Evolutionary conservation across 257 asterid genomes (phyloP).

Genomic region (Nemophila menziesii): DNA sequence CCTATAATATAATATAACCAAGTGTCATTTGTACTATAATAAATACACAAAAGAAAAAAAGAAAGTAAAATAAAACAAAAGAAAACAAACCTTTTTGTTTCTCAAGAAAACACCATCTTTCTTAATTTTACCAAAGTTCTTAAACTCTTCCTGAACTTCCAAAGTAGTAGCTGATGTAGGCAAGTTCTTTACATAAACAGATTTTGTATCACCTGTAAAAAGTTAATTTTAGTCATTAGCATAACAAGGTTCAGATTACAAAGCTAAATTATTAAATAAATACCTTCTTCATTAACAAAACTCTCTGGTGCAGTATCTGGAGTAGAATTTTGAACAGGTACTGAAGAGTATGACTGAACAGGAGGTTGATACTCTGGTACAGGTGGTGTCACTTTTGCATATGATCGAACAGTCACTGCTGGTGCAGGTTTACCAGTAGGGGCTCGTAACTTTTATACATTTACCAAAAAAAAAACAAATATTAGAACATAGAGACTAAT

Average conservation of each 20-base stretch:
- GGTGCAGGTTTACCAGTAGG: conserved; percentile 47
- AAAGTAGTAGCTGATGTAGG: conserved; percentile 41
- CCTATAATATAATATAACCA: conserved; percentile 40
- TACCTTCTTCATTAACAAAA: conserved; percentile 44
- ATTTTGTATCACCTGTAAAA: conserved; percentile 52
- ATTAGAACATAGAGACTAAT: background rate
- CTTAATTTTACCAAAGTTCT: conserved; percentile 54
- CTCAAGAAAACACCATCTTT: conserved; percentile 68
- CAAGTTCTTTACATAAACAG: conserved; percentile 76
- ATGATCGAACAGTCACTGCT: conserved; percentile 28
- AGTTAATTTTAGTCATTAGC: conserved; percentile 3
- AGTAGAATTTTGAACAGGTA: conserved; percentile 21
- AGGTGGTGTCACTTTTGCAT: conserved; percentile 32
- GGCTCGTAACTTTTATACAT: conserved; percentile 22
- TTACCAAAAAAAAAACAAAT: conserved; percentile 7
- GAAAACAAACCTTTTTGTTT: conserved; percentile 43
- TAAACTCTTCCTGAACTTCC: conserved; percentile 64
- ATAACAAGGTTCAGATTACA: background rate
- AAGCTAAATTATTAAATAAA: conserved; percentile 4
- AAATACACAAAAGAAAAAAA: conserved; percentile 4
- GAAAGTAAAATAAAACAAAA: conserved; percentile 9
- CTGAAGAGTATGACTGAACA: conserved; percentile 19
- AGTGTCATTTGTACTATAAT: conserved; percentile 1
- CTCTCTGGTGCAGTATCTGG: conserved; percentile 37
- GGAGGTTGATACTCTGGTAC: conserved; percentile 26